Evolutionary conservation across 2,329 filamentous ascomycete genomes (phyloP).

Genomic region (Cladophialophora psammophila): DNA sequence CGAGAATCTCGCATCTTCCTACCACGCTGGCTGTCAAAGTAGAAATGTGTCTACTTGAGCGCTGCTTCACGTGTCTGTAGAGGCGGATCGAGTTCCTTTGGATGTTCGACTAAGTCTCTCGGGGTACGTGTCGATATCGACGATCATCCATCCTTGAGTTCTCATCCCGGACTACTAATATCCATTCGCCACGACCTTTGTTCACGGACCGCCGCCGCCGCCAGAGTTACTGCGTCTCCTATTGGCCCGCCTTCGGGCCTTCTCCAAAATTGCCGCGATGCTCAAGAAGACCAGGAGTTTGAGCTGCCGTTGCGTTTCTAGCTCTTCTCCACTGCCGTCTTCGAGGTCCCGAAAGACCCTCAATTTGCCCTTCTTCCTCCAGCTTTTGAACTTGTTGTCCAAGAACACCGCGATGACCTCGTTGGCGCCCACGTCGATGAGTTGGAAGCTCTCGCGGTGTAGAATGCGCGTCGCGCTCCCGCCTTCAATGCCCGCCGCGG

Average conservation of each 20-base stretch:
- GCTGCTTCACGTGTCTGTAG: too few relatives aligned
- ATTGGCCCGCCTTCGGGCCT: conserved; percentile 18
- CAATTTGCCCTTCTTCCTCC: conserved; percentile 46
- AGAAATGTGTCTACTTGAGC: too few relatives aligned
- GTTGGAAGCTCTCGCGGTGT: conserved; percentile 43
- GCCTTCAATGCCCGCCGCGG: conserved; percentile 15
- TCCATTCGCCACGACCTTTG: too few relatives aligned
- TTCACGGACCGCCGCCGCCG: background rate
- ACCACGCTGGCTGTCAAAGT: too few relatives aligned
- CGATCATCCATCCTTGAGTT: too few relatives aligned
- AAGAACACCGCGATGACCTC: conserved; percentile 46
- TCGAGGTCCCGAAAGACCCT: conserved; percentile 7
- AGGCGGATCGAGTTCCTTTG: too few relatives aligned
- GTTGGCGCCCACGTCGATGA: conserved; percentile 45
- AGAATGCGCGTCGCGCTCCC: background rate
- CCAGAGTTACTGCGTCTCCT: conserved; percentile 4
- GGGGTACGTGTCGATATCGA: too few relatives aligned
- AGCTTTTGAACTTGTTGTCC: conserved; percentile 42
- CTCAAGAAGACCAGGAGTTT: conserved; percentile 17
- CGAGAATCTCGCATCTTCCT: too few relatives aligned
- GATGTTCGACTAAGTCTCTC: too few relatives aligned
- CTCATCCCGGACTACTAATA: too few relatives aligned
- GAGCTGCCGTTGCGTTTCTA: conserved; percentile 5
- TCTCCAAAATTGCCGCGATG: conserved; percentile 22
- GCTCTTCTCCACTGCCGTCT: background rate